Conservation (phyloP, 2,329 filamentous ascomycete genomes). For the Diplodia intermedia region DNA sequence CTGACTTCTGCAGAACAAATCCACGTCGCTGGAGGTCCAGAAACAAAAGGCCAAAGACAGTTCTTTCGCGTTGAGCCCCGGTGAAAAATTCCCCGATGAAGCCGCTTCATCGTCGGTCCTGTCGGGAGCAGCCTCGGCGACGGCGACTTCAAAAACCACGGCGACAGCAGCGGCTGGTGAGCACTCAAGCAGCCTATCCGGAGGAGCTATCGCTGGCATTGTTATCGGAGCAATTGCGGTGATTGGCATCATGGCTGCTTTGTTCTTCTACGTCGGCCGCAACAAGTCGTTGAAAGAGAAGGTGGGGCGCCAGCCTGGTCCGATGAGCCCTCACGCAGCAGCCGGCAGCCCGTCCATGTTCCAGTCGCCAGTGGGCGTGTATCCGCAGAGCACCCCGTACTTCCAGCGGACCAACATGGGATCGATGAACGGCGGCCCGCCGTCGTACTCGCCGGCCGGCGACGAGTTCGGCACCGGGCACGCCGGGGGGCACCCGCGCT, state of each 20-base stretch:
- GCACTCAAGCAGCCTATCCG: conserved; percentile 40
- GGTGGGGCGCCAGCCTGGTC: background rate
- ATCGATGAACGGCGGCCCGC: conserved; percentile 7
- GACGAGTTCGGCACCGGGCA: conserved; percentile 13
- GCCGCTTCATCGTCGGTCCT: conserved; percentile 28
- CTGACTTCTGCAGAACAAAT: conserved; percentile 29
- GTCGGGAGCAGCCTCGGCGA: background rate
- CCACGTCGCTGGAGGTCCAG: conserved; percentile 16
- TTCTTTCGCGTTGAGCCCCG: conserved; percentile 44
- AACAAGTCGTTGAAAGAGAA: conserved; percentile 33
- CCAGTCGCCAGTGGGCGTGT: conserved; percentile 26
- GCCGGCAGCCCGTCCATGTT: conserved; percentile 24
- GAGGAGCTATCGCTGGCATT: conserved; percentile 57
- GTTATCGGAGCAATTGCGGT: conserved; percentile 69
- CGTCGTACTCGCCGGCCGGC: conserved; percentile 20
- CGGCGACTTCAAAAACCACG: background rate
- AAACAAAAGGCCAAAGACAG: conserved; percentile 38
- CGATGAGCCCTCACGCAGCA: conserved; percentile 17
- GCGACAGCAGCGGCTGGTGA: background rate
- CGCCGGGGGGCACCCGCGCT: conserved; percentile 5
- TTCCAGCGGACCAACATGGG: conserved; percentile 16
- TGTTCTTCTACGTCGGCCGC: conserved; percentile 70
- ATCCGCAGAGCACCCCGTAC: conserved; percentile 10
- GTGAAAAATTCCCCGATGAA: conserved; percentile 50
- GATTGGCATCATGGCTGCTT: conserved; percentile 65